These are phyloP conservation scores for Blumeria graminis DNA, from an alignment of 2,329 filamentous ascomycete genomes.

Conservation along the genomic window DNA sequence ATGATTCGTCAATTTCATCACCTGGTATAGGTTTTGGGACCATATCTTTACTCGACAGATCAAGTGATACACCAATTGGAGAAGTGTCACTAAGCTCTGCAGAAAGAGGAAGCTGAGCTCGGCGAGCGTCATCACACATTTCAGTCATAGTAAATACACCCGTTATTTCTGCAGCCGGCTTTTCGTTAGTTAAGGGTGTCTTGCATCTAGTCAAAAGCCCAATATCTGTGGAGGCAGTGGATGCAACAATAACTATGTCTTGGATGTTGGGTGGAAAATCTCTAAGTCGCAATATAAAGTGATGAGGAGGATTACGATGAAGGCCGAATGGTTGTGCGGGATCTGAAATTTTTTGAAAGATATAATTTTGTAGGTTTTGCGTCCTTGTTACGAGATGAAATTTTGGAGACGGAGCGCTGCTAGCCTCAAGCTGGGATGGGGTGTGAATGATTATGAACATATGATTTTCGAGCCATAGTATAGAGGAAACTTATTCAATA, in stretches of 20 bases:
- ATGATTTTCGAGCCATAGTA: constrained; percentile 75
- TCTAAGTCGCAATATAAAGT: constrained; percentile 53
- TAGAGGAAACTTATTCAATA: constrained; percentile 38
- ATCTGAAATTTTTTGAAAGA: constrained; percentile 50
- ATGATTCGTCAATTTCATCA: constrained; percentile 57
- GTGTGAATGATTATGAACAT: constrained; percentile 65
- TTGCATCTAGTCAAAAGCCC: constrained; percentile 56
- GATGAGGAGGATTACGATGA: constrained; percentile 42
- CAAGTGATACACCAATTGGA: constrained; percentile 55
- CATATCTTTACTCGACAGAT: constrained; percentile 61
- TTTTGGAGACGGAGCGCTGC: constrained; percentile 32
- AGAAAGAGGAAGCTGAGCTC: constrained; percentile 52
- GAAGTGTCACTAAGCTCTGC: constrained; percentile 45
- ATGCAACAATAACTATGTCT: constrained; percentile 61
- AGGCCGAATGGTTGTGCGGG: constrained; percentile 49
- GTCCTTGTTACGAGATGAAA: constrained; percentile 60
- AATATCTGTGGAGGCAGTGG: constrained; percentile 57
- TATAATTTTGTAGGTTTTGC: constrained; percentile 29
- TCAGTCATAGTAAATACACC: constrained; percentile 52
- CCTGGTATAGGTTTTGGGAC: constrained; percentile 54
- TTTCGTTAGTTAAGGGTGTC: constrained; percentile 35
- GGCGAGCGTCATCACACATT: constrained; percentile 46
- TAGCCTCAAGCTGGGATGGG: constrained; percentile 29
- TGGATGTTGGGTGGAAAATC: constrained; percentile 60
- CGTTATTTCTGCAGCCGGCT: constrained; percentile 31